phyloP scores from a whole-genome alignment of 2,329 filamentous ascomycete species.

The Erysiphe pulchra region DNA sequence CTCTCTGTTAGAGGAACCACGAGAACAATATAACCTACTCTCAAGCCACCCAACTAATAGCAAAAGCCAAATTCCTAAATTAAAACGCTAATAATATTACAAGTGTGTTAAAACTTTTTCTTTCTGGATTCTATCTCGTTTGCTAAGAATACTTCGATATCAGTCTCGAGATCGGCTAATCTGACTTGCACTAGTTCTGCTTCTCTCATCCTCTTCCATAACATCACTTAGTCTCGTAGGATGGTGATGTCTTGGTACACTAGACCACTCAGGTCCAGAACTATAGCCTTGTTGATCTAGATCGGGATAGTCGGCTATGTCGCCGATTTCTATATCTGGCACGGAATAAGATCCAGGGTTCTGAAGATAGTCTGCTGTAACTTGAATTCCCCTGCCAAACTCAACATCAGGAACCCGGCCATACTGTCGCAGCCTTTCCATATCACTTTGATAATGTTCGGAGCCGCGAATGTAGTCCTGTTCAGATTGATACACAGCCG shows the following conservation, averaged over 20 bases:
- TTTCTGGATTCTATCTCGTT: too few relatives aligned
- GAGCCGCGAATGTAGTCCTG: conserved; percentile 26
- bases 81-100: too few relatives aligned
- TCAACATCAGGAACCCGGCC: conserved; percentile 8
- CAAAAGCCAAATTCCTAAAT: background rate
- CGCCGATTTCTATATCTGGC: conserved; percentile 4
- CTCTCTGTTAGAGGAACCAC: too few relatives aligned
- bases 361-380: conserved; percentile 2
- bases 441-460: background rate
- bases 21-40: too few relatives aligned
- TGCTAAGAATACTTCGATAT: background rate
- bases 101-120: too few relatives aligned
- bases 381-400: conserved; percentile 7
- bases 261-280: conserved; percentile 46
- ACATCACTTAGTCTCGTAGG: conserved; percentile 76
- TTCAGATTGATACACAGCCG: conserved; percentile 22
- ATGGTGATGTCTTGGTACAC: conserved; percentile 57
- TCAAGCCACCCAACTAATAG: background rate
- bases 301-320: conserved; percentile 35
- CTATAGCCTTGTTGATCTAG: conserved; percentile 27
- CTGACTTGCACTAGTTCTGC: conserved; percentile 34
- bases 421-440: conserved; percentile 8
- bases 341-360: background rate
- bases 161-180: conserved; percentile 8
- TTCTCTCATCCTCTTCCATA: conserved; percentile 60